Evolutionary conservation across 352 stramenopile species (phyloP).

Genomic region (Thalassiosira sp.): DNA sequence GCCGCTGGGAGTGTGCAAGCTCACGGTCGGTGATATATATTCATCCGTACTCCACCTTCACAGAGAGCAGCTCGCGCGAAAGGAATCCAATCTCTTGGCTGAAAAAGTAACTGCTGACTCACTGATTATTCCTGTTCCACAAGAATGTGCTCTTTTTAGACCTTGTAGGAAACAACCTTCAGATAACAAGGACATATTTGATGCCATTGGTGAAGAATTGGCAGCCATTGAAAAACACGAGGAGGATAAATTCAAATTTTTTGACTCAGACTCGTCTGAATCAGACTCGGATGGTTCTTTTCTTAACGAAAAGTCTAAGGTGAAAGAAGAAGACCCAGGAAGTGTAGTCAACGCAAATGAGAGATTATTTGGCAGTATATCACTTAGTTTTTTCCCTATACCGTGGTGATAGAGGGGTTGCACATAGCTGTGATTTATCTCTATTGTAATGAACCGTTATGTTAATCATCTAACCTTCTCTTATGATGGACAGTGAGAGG

Average conservation of each 20-base stretch:
- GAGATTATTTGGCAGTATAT: constrained; percentile 57
- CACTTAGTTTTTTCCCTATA: constrained; percentile 54
- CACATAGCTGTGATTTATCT: no score
- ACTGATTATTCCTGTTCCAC: constrained; percentile 31
- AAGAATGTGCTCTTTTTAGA: constrained; percentile 56
- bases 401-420: neutral
- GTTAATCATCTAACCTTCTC: no score
- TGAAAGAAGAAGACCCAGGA: constrained; percentile 26
- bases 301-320: constrained; percentile 6
- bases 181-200: constrained; percentile 39
- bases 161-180: constrained; percentile 23
- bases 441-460: no score
- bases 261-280: constrained; percentile 47
- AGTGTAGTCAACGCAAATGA: constrained; percentile 39
- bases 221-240: constrained; percentile 50
- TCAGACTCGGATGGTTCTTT: constrained; percentile 55
- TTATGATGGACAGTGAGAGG: no score
- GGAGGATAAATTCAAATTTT: constrained; percentile 28
- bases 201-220: constrained; percentile 53
- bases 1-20: constrained; percentile 37
- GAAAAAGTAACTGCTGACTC: constrained; percentile 22
- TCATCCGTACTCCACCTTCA: constrained; percentile 42
- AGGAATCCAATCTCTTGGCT: constrained; percentile 29
- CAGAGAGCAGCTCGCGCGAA: constrained; percentile 28
- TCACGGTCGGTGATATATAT: constrained; percentile 57